phyloP scores from a whole-genome alignment of 192 early-diverging fungal species.

The Mortierella claussenii region DNA sequence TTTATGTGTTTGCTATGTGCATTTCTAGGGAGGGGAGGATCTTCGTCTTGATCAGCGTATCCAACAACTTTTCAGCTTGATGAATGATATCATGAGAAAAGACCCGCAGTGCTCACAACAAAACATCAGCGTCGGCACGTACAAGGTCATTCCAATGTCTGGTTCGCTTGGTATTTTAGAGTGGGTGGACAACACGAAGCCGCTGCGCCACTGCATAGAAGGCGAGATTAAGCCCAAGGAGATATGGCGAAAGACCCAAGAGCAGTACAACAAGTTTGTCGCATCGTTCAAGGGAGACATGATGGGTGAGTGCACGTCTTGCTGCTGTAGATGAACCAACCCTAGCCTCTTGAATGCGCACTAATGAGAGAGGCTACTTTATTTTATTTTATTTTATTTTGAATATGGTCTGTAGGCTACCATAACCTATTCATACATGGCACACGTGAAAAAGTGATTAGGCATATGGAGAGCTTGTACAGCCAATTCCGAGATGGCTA shows the following conservation, averaged over 20 bases:
- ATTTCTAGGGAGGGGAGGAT: conserved; percentile 81
- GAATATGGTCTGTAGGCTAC: conserved; percentile 55
- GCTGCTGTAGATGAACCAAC: no score
- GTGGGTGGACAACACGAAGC: conserved; percentile 80
- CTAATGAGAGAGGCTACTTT: no score
- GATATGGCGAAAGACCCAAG: conserved; percentile 50
- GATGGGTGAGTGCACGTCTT: conserved; percentile 42
- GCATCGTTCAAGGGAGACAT: conserved; percentile 55
- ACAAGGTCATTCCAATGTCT: conserved; percentile 77
- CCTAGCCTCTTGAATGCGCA: no score
- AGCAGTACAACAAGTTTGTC: conserved; percentile 62
- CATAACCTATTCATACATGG: conserved; percentile 63
- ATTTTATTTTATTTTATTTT: not conserved
- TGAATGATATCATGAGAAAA: conserved; percentile 74
- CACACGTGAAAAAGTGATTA: conserved; percentile 58
- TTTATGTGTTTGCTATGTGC: not conserved
- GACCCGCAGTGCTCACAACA: conserved; percentile 65
- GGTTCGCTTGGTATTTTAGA: conserved; percentile 76
- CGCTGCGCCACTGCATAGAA: conserved; percentile 70
- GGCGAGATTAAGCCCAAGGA: conserved; percentile 58
- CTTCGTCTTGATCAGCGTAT: conserved; percentile 82
- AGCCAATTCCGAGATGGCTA: conserved; percentile 55
- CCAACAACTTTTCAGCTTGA: conserved; percentile 80
- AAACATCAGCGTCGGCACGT: conserved; percentile 69
- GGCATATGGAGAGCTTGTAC: conserved; percentile 58